Conservation (phyloP, 2,329 filamentous ascomycete species). For the Fusarium sp. region DNA sequence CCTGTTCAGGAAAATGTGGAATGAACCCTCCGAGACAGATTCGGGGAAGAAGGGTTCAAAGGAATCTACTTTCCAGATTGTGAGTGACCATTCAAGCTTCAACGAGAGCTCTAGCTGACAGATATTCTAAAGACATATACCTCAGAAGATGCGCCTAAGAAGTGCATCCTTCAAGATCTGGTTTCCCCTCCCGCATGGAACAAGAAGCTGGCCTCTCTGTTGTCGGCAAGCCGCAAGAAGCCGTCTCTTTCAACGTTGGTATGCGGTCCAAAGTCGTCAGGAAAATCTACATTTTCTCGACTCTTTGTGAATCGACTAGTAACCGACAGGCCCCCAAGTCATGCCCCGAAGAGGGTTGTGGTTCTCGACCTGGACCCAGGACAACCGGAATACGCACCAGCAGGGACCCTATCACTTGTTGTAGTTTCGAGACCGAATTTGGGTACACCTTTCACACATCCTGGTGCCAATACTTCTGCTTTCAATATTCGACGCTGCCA, state of each 20-base stretch:
- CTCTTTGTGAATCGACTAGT: conserved; percentile 74
- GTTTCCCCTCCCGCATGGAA: conserved; percentile 70
- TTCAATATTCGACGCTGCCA: conserved; percentile 68
- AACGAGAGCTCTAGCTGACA: conserved; percentile 26
- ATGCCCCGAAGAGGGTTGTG: conserved; percentile 52
- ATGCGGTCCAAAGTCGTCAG: conserved; percentile 76
- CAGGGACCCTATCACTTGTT: conserved; percentile 76
- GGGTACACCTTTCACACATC: conserved; percentile 74
- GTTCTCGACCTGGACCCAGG: conserved; percentile 82
- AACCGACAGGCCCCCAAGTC: conserved; percentile 49
- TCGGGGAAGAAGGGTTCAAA: conserved; percentile 30
- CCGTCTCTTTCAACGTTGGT: conserved; percentile 62
- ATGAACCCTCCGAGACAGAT: conserved; percentile 50
- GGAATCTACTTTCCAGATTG: conserved; percentile 59
- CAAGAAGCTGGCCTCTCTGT: conserved; percentile 62
- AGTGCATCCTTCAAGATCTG: conserved; percentile 62
- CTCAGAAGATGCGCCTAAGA: conserved; percentile 63
- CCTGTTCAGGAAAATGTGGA: conserved; percentile 75
- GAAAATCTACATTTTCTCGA: conserved; percentile 80
- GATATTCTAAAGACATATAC: conserved; percentile 59
- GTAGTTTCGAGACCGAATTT: conserved; percentile 70
- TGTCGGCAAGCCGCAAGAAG: conserved; percentile 45
- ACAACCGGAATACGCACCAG: conserved; percentile 78
- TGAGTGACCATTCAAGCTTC: conserved; percentile 43
- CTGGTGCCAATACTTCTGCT: conserved; percentile 47